These are phyloP conservation scores for Knufia petricola DNA, from an alignment of 2,329 filamentous ascomycete species.

Conservation along the genomic window DNA sequence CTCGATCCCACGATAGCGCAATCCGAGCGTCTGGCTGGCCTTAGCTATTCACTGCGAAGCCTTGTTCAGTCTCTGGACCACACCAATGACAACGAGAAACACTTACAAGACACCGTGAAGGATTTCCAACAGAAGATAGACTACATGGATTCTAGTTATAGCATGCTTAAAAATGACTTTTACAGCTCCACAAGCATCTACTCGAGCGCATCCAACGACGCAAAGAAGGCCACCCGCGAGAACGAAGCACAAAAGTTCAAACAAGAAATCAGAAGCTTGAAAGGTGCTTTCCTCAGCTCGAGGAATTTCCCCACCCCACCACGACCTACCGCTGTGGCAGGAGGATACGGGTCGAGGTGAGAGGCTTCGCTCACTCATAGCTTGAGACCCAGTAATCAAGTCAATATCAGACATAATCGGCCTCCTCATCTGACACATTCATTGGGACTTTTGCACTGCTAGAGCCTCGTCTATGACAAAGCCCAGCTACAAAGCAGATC, in stretches of 20 bases:
- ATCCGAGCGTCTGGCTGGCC: constrained; percentile 31
- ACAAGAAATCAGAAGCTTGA: constrained; percentile 52
- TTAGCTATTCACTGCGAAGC: constrained; percentile 42
- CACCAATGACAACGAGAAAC: constrained; percentile 29
- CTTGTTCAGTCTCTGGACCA: constrained; percentile 38
- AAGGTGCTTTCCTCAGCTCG: constrained; percentile 53
- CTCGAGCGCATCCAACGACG: constrained; percentile 25
- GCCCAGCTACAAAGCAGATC: too few species aligned
- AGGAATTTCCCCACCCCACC: constrained; percentile 45
- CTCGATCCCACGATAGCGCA: constrained; percentile 17
- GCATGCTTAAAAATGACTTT: constrained; percentile 20
- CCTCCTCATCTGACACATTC: too few species aligned
- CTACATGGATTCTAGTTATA: constrained; percentile 23
- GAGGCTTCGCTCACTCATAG: too few species aligned
- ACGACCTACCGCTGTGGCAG: constrained; percentile 9
- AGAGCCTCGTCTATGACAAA: too few species aligned
- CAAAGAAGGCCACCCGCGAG: constrained; percentile 28
- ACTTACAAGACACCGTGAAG: constrained; percentile 13
- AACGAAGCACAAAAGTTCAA: constrained; percentile 51
- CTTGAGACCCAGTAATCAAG: too few species aligned
- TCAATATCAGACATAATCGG: too few species aligned
- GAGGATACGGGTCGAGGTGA: constrained; percentile 6
- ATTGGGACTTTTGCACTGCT: too few species aligned
- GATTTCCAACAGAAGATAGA: constrained; percentile 18
- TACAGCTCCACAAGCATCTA: constrained; percentile 18